These are phyloP conservation scores for Pyrenopolyporus hunteri DNA, from an alignment of 495 filamentous ascomycete genomes.

Conservation along the genomic window DNA sequence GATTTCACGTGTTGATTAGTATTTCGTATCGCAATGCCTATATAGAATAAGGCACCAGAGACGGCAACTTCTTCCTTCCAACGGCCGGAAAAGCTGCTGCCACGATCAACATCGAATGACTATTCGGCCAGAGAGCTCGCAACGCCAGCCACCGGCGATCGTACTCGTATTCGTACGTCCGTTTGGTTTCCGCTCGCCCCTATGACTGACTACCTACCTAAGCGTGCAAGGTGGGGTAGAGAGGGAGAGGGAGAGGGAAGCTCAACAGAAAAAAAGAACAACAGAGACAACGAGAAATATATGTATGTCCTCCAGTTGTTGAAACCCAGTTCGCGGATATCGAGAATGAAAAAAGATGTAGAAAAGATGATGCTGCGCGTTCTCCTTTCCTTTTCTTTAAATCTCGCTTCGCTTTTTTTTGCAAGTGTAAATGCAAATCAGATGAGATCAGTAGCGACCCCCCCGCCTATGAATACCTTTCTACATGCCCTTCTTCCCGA, in stretches of 20 bases:
- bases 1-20: too few relatives aligned
- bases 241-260: too few relatives aligned
- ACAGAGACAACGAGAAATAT: constrained; percentile 1
- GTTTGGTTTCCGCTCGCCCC: too few relatives aligned
- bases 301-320: constrained; percentile 38
- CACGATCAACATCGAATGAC: not conserved
- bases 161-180: too few relatives aligned
- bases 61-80: too few relatives aligned
- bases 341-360: constrained; percentile 6
- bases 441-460: not conserved
- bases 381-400: not conserved
- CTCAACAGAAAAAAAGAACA: not conserved
- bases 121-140: not conserved
- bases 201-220: too few relatives aligned
- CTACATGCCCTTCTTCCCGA: constrained; percentile 3
- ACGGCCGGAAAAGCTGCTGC: too few relatives aligned
- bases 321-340: constrained; percentile 38
- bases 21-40: too few relatives aligned
- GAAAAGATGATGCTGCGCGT: not conserved
- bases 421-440: not conserved
- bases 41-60: too few relatives aligned
- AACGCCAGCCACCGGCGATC: not conserved
- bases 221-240: too few relatives aligned
- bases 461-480: constrained; percentile 14
- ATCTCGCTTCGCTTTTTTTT: not conserved